Conservation (phyloP, 495 filamentous ascomycete genomes). For the Penicillium soppii region DNA sequence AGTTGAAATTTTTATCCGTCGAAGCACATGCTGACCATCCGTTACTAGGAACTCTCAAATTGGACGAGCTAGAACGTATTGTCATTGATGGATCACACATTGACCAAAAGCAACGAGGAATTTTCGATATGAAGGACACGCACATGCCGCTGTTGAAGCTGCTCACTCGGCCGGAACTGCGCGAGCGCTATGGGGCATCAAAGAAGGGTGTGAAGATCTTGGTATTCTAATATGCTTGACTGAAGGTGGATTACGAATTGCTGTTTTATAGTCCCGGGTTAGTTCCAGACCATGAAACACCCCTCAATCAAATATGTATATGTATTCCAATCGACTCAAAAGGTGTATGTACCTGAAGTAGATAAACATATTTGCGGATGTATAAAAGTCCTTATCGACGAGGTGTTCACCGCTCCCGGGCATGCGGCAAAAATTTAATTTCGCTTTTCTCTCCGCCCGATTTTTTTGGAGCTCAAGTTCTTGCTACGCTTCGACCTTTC, state of each 20-base stretch:
- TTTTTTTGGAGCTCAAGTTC: constrained; percentile 25
- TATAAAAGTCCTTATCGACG: constrained; percentile 2
- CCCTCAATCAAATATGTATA: neutral
- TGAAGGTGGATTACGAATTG: neutral
- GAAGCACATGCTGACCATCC: constrained; percentile 2
- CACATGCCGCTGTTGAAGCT: constrained; percentile 71
- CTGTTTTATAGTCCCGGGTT: neutral
- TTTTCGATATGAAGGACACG: constrained; percentile 92
- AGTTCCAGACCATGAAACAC: too few species aligned
- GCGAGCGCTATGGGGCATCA: constrained; percentile 58
- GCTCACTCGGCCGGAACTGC: constrained; percentile 65
- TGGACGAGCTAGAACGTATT: constrained; percentile 70
- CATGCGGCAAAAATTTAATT: constrained; percentile 25
- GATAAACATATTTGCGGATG: neutral
- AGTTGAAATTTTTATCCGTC: neutral
- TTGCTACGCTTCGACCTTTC: constrained; percentile 1
- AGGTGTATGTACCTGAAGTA: too few species aligned
- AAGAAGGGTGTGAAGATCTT: constrained; percentile 39
- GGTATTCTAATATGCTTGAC: constrained; percentile 31
- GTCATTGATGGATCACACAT: constrained; percentile 87
- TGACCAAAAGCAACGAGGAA: constrained; percentile 86
- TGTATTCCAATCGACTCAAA: neutral
- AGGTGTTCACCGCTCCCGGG: constrained; percentile 19
- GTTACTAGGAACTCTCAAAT: constrained; percentile 63
- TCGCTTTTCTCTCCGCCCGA: constrained; percentile 27